Conservation (phyloP, 495 filamentous ascomycete species). For the Trichocladium antarcticum region DNA sequence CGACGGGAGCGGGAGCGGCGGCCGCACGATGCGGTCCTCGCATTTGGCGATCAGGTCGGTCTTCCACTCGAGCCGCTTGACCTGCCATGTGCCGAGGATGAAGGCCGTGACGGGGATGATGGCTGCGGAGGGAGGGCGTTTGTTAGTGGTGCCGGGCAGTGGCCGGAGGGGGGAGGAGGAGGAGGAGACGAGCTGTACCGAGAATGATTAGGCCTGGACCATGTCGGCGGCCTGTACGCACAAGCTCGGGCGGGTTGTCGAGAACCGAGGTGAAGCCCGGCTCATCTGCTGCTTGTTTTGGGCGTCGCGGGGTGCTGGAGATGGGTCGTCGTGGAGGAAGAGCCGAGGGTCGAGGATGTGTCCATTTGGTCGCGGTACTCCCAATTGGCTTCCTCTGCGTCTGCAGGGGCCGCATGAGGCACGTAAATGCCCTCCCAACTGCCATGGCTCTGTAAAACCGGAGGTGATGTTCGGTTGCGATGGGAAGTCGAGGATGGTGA, state of each 20-base stretch:
- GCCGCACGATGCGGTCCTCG: conserved; percentile 77
- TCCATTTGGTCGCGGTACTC: conserved; percentile 1
- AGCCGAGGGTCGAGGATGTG: background rate
- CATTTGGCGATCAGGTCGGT: conserved; percentile 77
- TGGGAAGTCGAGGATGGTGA: background rate
- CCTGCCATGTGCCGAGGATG: conserved; percentile 84
- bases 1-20: conserved; percentile 79
- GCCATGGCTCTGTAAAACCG: conserved; percentile 1
- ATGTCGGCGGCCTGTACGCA: conserved; percentile 60
- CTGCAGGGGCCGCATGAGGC: conserved; percentile 3
- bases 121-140: conserved; percentile 37
- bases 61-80: conserved; percentile 89
- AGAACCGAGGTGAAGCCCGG: conserved; percentile 68
- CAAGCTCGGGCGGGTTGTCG: conserved; percentile 69
- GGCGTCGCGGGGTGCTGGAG: conserved; percentile 14
- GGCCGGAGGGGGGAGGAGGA: background rate
- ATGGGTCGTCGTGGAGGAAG: conserved; percentile 21
- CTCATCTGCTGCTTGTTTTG: conserved; percentile 47
- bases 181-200: conserved; percentile 34
- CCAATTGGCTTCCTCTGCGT: conserved; percentile 7
- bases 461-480: background rate
- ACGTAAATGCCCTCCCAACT: background rate
- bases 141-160: conserved; percentile 2
- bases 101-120: conserved; percentile 88
- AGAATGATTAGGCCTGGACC: conserved; percentile 74